Conservation (phyloP, 495 filamentous ascomycete species). For the Penicillium subrubescens region DNA sequence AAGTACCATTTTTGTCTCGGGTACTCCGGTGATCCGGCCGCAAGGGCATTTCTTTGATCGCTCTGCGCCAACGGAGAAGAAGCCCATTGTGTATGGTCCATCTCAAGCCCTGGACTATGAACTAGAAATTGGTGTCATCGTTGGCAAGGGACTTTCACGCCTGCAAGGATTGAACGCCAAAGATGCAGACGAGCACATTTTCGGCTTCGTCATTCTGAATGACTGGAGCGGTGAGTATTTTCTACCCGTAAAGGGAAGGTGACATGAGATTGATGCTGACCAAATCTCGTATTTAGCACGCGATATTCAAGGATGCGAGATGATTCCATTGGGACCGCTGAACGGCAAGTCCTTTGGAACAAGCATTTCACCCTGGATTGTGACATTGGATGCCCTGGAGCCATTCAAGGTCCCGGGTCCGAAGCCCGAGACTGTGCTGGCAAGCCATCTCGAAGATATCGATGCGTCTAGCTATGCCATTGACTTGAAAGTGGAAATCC, state of each 20-base stretch:
- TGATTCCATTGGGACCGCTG: constrained; percentile 39
- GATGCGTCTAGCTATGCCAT: constrained; percentile 67
- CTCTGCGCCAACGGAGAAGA: constrained; percentile 18
- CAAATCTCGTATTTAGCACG: constrained; percentile 24
- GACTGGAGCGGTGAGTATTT: constrained; percentile 79
- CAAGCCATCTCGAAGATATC: constrained; percentile 64
- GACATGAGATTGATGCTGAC: constrained; percentile 4
- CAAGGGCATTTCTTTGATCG: constrained; percentile 67
- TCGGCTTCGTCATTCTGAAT: constrained; percentile 83
- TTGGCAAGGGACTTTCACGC: constrained; percentile 47
- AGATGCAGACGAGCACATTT: constrained; percentile 71
- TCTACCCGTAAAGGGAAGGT: background rate
- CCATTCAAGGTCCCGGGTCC: constrained; percentile 55
- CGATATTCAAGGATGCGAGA: constrained; percentile 41
- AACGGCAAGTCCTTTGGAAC: constrained; percentile 83
- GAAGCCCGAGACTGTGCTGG: constrained; percentile 55
- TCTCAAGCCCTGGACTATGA: constrained; percentile 74
- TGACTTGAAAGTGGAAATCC: constrained; percentile 64
- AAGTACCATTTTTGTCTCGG: constrained; percentile 71
- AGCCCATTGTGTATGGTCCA: constrained; percentile 51
- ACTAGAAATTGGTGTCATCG: constrained; percentile 77
- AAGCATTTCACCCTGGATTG: constrained; percentile 79
- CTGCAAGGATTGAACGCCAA: constrained; percentile 24
- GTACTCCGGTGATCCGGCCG: constrained; percentile 69
- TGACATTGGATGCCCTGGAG: constrained; percentile 74